phyloP scores from a whole-genome alignment of 2,329 filamentous ascomycete species.

The Diplodia seriata region DNA sequence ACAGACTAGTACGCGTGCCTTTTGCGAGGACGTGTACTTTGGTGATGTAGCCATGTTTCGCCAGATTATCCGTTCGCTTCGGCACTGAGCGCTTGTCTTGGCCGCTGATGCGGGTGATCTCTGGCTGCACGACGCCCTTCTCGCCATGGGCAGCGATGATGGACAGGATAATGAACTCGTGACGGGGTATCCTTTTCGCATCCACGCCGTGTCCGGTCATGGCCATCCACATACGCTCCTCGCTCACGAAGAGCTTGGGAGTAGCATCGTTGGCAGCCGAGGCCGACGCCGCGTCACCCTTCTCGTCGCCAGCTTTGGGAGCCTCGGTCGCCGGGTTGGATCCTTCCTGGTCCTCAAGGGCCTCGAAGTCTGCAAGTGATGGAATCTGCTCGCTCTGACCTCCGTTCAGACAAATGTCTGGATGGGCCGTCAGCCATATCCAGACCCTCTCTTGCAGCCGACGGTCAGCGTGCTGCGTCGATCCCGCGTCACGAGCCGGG shows the following conservation, averaged over 20 bases:
- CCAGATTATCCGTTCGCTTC: conserved; percentile 63
- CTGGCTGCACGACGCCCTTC: conserved; percentile 64
- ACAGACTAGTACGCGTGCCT: conserved; percentile 62
- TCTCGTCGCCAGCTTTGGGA: conserved; percentile 3
- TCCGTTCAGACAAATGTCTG: conserved; percentile 59
- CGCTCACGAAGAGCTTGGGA: conserved; percentile 54
- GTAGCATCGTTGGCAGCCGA: conserved; percentile 23
- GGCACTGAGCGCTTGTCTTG: conserved; percentile 72
- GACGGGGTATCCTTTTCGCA: conserved; percentile 57
- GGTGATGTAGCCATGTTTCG: conserved; percentile 66
- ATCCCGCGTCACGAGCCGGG: conserved; percentile 16
- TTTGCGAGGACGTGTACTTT: conserved; percentile 59
- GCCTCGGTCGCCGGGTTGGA: not conserved
- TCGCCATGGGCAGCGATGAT: conserved; percentile 64
- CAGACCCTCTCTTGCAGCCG: conserved; percentile 62
- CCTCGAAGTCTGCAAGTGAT: conserved; percentile 44
- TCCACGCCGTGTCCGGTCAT: conserved; percentile 67
- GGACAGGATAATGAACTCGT: conserved; percentile 64
- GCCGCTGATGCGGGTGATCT: conserved; percentile 61
- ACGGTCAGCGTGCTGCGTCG: conserved; percentile 52
- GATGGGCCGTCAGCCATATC: conserved; percentile 63
- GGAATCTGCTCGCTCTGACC: conserved; percentile 40
- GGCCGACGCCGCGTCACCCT: not conserved
- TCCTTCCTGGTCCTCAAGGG: conserved; percentile 36
- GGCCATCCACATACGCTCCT: conserved; percentile 65